A percentile compares a stretch with the other conserved stretches of the same genome.
These are phyloP conservation scores for Rhodotorula sp. DNA, from an alignment of 1,284 basidiomycete species.

Conservation along the genomic window DNA sequence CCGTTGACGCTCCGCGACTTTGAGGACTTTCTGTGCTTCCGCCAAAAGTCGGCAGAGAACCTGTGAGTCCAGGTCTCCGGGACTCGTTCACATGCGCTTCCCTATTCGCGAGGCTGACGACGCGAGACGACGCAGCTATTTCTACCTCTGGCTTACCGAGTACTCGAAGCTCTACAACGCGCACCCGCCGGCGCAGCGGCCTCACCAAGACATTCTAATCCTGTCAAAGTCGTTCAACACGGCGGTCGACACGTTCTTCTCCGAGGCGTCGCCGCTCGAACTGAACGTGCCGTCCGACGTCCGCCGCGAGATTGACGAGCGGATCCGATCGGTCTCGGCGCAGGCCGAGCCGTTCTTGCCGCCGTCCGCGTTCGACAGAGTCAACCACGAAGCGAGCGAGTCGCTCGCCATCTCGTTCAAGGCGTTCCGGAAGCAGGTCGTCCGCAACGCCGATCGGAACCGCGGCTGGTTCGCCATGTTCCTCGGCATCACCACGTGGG, in stretches of 20 bases:
- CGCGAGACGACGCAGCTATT: conserved; percentile 2
- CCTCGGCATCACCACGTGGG: conserved; percentile 31
- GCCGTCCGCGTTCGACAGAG: conserved; percentile 26
- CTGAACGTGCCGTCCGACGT: conserved; percentile 37
- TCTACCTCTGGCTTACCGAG: conserved; percentile 23
- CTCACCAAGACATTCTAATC: conserved; percentile 15
- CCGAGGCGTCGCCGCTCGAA: conserved; percentile 30
- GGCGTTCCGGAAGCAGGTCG: conserved; percentile 30
- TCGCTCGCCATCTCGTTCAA: conserved; percentile 34
- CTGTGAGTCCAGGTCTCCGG: conserved; percentile 6
- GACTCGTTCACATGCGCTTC: too few species aligned
- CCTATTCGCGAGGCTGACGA: not conserved
- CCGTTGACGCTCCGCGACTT: conserved; percentile 35
- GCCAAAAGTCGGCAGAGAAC: conserved; percentile 27
- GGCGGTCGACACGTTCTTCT: conserved; percentile 33
- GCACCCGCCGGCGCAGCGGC: conserved; percentile 1
- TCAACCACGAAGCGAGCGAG: conserved; percentile 26
- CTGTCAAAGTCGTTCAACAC: conserved; percentile 27
- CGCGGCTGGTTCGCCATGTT: conserved; percentile 36
- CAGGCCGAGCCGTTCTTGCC: conserved; percentile 27
- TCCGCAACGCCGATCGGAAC: conserved; percentile 36
- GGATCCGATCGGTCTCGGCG: conserved; percentile 8
- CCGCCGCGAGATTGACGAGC: conserved; percentile 25
- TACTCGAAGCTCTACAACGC: conserved; percentile 28
- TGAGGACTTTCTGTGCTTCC: conserved; percentile 35